phyloP scores from a whole-genome alignment of 176 grass and related monocot species.

The Poa pratensis region DNA sequence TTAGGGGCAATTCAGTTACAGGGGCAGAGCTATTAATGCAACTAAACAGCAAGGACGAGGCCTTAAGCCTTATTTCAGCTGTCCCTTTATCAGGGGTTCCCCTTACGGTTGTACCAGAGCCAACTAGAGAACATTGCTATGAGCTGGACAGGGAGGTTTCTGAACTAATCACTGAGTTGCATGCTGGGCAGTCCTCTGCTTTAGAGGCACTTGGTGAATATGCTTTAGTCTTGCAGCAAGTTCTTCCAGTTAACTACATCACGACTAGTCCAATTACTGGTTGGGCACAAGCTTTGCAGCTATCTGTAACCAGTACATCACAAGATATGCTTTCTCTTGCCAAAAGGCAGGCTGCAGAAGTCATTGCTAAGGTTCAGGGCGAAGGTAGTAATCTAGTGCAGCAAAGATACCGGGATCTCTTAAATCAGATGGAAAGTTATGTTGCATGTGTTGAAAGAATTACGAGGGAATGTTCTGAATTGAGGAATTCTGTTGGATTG shows the following conservation, averaged over 20 bases:
- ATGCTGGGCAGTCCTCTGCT: conserved; percentile 69
- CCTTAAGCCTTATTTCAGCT: conserved; percentile 82
- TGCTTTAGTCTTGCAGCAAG: conserved; percentile 74
- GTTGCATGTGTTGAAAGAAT: conserved; percentile 72
- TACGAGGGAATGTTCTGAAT: conserved; percentile 69
- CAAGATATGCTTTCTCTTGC: conserved; percentile 85
- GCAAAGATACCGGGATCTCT: conserved; percentile 78
- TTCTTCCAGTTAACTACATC: conserved; percentile 81
- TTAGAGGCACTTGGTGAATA: conserved; percentile 76
- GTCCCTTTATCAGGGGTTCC: conserved; percentile 83
- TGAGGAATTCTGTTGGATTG: conserved; percentile 80
- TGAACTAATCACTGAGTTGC: conserved; percentile 79
- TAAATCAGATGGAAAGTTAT: conserved; percentile 81
- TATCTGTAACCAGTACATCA: conserved; percentile 71
- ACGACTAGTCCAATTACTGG: conserved; percentile 78
- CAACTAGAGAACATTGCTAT: conserved; percentile 79
- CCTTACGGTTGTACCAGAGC: conserved; percentile 93
- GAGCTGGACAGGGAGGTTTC: conserved; percentile 93
- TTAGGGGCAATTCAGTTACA: conserved; percentile 62
- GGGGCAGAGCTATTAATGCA: conserved; percentile 47
- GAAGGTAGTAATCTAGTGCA: conserved; percentile 74
- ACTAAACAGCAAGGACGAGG: conserved; percentile 59
- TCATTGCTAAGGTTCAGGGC: conserved; percentile 80
- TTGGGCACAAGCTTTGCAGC: conserved; percentile 92
- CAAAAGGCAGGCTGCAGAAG: conserved; percentile 77